Conservation (phyloP, 345 rosid species). For the Dovyalis caffra region DNA sequence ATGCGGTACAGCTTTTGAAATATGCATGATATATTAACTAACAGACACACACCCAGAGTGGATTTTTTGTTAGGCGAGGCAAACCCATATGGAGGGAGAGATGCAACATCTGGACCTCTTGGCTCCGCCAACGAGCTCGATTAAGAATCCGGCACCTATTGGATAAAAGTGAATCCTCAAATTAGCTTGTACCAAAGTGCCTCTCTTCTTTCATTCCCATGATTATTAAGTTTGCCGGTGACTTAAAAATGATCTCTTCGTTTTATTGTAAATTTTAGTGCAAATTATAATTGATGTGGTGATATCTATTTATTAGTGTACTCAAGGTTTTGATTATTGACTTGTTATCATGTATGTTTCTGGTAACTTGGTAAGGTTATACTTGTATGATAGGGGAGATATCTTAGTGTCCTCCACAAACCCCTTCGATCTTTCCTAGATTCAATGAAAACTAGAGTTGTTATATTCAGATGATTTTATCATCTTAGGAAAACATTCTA, state of each 20-base stretch:
- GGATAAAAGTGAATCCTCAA: too few relatives aligned
- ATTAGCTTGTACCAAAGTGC: too few relatives aligned
- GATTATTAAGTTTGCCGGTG: background rate
- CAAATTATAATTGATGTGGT: background rate
- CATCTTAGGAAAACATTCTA: background rate
- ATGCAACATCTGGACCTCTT: background rate
- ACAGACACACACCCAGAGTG: too few relatives aligned
- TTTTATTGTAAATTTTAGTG: background rate
- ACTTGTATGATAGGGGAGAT: background rate
- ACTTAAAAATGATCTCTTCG: background rate
- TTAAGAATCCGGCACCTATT: too few relatives aligned
- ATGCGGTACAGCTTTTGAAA: background rate
- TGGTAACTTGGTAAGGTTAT: background rate
- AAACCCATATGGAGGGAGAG: background rate
- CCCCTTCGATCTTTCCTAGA: background rate
- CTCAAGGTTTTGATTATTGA: background rate
- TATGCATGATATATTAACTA: background rate
- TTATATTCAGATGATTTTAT: background rate
- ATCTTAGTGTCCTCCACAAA: background rate
- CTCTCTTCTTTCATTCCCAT: background rate
- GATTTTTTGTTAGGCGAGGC: background rate
- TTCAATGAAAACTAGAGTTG: background rate
- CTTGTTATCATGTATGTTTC: background rate
- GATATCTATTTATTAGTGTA: background rate
- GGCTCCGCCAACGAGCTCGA: too few relatives aligned